Percentiles rank a stretch among this genome's conserved stretches.
Conservation (phyloP, 495 filamentous ascomycete genomes). For the Chaetomium cochliodes region DNA sequence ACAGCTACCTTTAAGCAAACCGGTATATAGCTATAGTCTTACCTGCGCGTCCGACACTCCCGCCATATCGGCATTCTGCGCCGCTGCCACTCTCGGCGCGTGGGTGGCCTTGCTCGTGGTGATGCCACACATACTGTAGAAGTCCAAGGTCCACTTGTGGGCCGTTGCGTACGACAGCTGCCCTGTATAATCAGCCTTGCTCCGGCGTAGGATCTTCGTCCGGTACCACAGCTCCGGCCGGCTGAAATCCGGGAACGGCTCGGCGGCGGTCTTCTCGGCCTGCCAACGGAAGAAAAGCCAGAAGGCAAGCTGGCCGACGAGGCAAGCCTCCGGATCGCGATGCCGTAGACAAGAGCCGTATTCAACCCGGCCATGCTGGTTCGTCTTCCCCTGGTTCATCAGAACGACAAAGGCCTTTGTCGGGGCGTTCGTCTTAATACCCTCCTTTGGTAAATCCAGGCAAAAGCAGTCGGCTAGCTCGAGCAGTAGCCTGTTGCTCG, state of each 20-base stretch:
- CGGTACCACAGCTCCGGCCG: too few species aligned
- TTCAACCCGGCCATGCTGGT: slow-evolving; percentile 1
- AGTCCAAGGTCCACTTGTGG: too few species aligned
- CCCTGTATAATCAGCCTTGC: too few species aligned
- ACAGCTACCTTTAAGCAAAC: too few species aligned
- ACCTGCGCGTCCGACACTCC: slow-evolving; percentile 2
- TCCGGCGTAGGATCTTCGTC: too few species aligned
- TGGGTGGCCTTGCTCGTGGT: too few species aligned
- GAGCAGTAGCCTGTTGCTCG: slow-evolving; percentile 3
- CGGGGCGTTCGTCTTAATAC: neutral
- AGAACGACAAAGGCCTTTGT: slow-evolving; percentile 5
- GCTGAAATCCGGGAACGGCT: too few species aligned
- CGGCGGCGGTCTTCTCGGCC: neutral
- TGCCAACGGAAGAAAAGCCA: slow-evolving; percentile 10
- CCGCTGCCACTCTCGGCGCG: too few species aligned
- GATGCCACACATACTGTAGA: too few species aligned
- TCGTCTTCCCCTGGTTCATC: slow-evolving; percentile 3
- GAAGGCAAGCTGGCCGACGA: neutral
- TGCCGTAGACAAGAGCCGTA: too few species aligned
- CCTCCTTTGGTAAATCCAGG: too few species aligned
- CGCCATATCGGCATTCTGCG: neutral
- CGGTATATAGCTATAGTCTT: neutral
- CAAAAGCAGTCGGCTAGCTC: slow-evolving; percentile 12
- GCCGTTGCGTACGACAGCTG: too few species aligned
- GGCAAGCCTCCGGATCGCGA: slow-evolving; percentile 2